phyloP scores from a whole-genome alignment of 495 filamentous ascomycete genomes.

The Tuber calosporum region DNA sequence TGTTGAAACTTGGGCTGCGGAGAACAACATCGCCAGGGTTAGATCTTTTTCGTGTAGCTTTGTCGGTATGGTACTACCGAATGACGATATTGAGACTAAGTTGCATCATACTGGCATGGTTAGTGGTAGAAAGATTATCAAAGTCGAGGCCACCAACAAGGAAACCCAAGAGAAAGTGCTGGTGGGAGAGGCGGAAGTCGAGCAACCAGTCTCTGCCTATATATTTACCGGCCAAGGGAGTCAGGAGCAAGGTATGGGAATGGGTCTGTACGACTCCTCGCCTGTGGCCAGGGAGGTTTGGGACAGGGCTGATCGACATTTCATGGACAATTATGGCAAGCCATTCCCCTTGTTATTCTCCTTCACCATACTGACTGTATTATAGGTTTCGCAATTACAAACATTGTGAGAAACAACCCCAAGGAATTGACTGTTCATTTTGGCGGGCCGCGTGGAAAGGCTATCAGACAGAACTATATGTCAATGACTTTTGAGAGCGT shows the following conservation, averaged over 20 bases:
- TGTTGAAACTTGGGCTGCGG: slow-evolving; percentile 98
- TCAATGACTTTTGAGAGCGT: slow-evolving; percentile 99
- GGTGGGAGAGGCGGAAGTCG: slow-evolving; percentile 90
- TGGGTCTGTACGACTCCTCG: slow-evolving; percentile 93
- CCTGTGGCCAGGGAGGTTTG: slow-evolving; percentile 92
- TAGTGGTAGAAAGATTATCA: slow-evolving; percentile 95
- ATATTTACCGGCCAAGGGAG: slow-evolving; percentile 98
- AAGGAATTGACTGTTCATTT: slow-evolving; percentile 99
- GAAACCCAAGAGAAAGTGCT: slow-evolving; percentile 94
- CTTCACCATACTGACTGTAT: slow-evolving; percentile 7
- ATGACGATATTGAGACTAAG: slow-evolving; percentile 88
- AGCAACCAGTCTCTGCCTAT: slow-evolving; percentile 94
- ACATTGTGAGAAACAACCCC: slow-evolving; percentile 98
- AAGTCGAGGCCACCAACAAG: slow-evolving; percentile 88
- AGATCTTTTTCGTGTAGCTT: slow-evolving; percentile 91
- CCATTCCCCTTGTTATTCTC: slow-evolving; percentile 11
- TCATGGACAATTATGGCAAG: slow-evolving; percentile 96
- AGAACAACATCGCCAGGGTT: slow-evolving; percentile 96
- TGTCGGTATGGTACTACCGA: slow-evolving; percentile 95
- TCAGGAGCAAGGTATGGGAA: slow-evolving; percentile 99
- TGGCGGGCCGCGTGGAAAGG: slow-evolving; percentile 90
- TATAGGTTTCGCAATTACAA: slow-evolving; percentile 83
- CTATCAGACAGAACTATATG: slow-evolving; percentile 98
- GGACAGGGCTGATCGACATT: slow-evolving; percentile 95
- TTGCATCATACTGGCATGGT: slow-evolving; percentile 97